These are phyloP conservation scores for Monosporascus sp. DNA, from an alignment of 2,329 filamentous ascomycete genomes.

Conservation along the genomic window DNA sequence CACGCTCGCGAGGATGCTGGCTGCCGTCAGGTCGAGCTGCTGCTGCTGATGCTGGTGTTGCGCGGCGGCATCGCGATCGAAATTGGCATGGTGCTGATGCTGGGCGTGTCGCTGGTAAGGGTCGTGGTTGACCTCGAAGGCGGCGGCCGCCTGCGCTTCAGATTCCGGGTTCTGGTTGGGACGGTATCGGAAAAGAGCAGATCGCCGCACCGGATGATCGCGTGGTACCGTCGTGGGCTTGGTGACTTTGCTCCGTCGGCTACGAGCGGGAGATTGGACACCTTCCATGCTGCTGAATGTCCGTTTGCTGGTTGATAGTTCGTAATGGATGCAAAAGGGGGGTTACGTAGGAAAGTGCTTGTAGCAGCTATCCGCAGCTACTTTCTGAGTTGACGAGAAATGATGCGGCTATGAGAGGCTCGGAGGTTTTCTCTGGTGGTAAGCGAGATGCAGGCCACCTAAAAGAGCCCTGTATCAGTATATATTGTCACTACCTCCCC, in stretches of 20 bases:
- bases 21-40: constrained; percentile 26
- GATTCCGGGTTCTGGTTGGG: constrained; percentile 29
- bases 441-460: background rate
- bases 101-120: constrained; percentile 17
- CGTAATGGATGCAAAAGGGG: constrained; percentile 23
- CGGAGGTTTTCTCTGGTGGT: background rate
- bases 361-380: constrained; percentile 29
- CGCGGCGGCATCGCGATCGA: constrained; percentile 24
- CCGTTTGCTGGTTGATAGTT: constrained; percentile 29
- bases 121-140: constrained; percentile 15
- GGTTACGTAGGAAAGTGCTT: constrained; percentile 9
- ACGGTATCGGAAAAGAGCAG: constrained; percentile 23
- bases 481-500: no score
- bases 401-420: background rate
- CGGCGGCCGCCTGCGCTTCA: constrained; percentile 19
- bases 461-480: no score
- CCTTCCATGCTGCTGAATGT: constrained; percentile 28
- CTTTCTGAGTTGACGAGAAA: background rate
- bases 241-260: constrained; percentile 39
- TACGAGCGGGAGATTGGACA: constrained; percentile 31
- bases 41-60: constrained; percentile 27
- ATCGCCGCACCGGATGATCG: constrained; percentile 24
- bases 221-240: constrained; percentile 30
- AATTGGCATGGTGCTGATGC: constrained; percentile 19
- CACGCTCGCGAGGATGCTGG: constrained; percentile 26